A percentile compares a stretch with the other conserved stretches of the same genome.
Conservation (phyloP, 306 rosid species). For the Vigna reflexopilosa region DNA sequence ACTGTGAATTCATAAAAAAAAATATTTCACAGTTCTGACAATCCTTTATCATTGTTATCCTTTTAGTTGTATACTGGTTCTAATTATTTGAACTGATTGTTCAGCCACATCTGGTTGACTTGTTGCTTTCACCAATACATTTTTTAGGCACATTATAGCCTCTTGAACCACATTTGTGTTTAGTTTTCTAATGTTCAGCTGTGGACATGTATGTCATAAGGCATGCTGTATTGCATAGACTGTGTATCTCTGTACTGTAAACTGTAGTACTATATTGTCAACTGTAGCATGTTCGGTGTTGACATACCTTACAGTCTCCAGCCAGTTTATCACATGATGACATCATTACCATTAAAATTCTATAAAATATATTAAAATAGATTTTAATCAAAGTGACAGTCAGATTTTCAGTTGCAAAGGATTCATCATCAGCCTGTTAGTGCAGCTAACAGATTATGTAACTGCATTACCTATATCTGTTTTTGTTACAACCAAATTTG, state of each 20-base stretch:
- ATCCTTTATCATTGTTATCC: background rate
- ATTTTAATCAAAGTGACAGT: background rate
- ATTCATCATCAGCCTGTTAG: background rate
- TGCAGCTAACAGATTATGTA: background rate
- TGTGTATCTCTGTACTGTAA: background rate
- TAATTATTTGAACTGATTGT: background rate
- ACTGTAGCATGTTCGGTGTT: background rate
- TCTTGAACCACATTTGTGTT: background rate
- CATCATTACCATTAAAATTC: background rate
- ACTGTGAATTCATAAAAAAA: background rate
- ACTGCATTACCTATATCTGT: background rate
- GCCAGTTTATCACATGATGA: background rate
- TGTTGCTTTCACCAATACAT: constrained; percentile 11
- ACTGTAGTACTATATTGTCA: background rate
- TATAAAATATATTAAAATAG: background rate
- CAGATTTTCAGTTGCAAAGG: background rate
- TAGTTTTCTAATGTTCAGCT: background rate
- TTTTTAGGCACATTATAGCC: background rate
- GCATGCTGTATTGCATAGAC: background rate
- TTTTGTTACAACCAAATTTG: background rate
- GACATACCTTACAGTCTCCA: background rate
- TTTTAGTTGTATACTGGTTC: constrained; percentile 13
- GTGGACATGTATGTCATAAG: background rate
- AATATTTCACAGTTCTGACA: background rate
- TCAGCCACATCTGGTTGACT: background rate